Percentiles rank a stretch among this genome's conserved stretches.
Conservation (phyloP, 2,329 filamentous ascomycete species). For the Chrysoporthe austroafricana region DNA sequence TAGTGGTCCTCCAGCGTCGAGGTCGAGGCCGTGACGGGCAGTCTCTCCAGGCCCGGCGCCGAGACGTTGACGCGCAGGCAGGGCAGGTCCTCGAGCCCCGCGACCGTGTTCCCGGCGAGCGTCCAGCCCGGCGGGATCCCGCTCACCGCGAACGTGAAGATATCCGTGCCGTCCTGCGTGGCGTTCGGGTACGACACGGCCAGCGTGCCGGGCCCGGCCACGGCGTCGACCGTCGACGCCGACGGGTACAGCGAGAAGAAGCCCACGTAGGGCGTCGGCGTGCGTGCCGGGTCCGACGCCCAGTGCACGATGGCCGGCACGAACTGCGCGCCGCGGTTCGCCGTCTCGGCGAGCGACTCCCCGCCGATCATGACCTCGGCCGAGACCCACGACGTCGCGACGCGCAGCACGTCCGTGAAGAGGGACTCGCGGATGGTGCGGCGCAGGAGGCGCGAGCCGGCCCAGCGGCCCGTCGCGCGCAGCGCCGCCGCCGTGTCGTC, state of each 20-base stretch:
- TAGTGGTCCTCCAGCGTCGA: slow-evolving; percentile 48
- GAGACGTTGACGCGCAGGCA: slow-evolving; percentile 45
- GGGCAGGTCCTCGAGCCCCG: slow-evolving; percentile 41
- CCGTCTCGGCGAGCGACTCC: slow-evolving; percentile 41
- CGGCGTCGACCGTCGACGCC: slow-evolving; percentile 46
- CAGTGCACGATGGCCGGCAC: slow-evolving; percentile 52
- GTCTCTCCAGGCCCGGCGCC: slow-evolving; percentile 42
- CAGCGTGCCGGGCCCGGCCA: slow-evolving; percentile 40
- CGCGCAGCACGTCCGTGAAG: slow-evolving; percentile 36
- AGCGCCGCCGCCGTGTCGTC: slow-evolving; percentile 35
- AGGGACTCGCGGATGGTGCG: slow-evolving; percentile 43
- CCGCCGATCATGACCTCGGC: slow-evolving; percentile 48
- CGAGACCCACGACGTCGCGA: slow-evolving; percentile 46
- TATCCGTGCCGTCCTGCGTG: slow-evolving; percentile 43
- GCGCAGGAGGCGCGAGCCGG: slow-evolving; percentile 41
- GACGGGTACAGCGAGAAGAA: slow-evolving; percentile 48
- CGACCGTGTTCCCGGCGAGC: slow-evolving; percentile 35
- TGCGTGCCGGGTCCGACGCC: slow-evolving; percentile 45
- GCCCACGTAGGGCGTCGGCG: slow-evolving; percentile 43
- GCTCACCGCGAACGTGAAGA: slow-evolving; percentile 45
- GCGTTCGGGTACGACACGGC: slow-evolving; percentile 45
- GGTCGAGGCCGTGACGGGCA: slow-evolving; percentile 35
- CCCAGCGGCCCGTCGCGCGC: slow-evolving; percentile 39
- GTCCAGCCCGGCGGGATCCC: slow-evolving; percentile 45
- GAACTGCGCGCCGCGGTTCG: slow-evolving; percentile 45